A percentile compares a stretch with the other conserved stretches of the same genome.
Evolutionary conservation across 2,329 filamentous ascomycete species (phyloP).

Genomic region (Fusarium siculi): DNA sequence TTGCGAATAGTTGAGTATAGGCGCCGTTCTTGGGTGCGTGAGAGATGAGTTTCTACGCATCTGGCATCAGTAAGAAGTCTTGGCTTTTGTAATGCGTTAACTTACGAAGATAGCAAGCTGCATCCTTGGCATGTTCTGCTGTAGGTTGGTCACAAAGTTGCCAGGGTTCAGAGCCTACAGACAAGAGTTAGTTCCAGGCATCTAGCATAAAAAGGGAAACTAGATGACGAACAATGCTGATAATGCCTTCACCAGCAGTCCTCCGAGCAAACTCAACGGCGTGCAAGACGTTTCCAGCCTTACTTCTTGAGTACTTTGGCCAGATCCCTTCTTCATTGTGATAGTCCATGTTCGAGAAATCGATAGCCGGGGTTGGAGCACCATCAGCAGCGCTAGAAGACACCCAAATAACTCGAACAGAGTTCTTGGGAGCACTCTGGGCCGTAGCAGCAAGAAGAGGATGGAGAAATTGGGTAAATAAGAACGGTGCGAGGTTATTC

Average conservation of each 20-base stretch:
- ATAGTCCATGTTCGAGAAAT: neutral
- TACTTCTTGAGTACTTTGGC: neutral
- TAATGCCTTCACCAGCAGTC: neutral
- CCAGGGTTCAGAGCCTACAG: neutral
- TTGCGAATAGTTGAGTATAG: neutral
- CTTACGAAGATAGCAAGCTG: neutral
- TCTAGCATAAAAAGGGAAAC: neutral
- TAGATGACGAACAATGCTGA: neutral
- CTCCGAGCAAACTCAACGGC: neutral
- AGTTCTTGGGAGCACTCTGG: constrained; percentile 40
- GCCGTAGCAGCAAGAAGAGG: constrained; percentile 45
- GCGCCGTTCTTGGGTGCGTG: neutral
- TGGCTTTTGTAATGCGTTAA: rapidly evolving
- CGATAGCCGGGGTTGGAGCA: neutral
- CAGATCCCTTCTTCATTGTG: neutral
- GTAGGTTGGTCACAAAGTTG: neutral
- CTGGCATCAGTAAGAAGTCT: rapidly evolving
- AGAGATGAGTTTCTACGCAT: neutral
- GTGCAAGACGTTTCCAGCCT: neutral
- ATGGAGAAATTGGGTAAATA: constrained; percentile 49
- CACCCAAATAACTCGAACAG: constrained; percentile 45
- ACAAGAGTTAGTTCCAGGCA: rapidly evolving
- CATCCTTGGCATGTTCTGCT: neutral
- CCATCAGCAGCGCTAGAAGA: neutral
- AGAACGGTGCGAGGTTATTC: constrained; percentile 53